Percentiles rank a stretch among this genome's conserved stretches.
Evolutionary conservation across 352 stramenopile species (phyloP).

Genomic region (Globisporangium spiculum): DNA sequence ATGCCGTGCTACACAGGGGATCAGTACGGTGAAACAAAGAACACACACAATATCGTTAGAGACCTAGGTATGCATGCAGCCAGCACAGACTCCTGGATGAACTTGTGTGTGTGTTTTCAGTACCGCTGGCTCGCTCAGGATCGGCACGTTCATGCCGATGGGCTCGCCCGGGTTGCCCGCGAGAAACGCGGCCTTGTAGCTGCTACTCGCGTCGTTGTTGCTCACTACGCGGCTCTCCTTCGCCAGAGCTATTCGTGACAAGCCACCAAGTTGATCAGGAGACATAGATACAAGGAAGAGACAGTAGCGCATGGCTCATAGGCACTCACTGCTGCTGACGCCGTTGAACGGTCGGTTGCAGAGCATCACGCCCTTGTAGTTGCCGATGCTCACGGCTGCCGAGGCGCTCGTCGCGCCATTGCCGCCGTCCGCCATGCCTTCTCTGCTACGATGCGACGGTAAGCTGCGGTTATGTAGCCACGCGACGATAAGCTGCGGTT

Average conservation of each 20-base stretch:
- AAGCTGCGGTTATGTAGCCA: too few species aligned
- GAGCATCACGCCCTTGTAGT: slow-evolving; percentile 96
- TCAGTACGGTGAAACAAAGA: too few species aligned
- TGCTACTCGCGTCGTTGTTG: slow-evolving; percentile 40
- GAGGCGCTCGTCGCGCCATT: slow-evolving; percentile 23
- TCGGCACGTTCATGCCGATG: slow-evolving; percentile 79
- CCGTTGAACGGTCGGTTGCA: slow-evolving; percentile 93
- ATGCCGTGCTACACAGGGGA: slow-evolving; percentile 47
- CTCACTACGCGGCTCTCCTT: slow-evolving; percentile 43
- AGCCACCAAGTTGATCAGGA: not conserved
- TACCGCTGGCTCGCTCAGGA: slow-evolving; percentile 59
- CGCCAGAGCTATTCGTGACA: slow-evolving; percentile 35
- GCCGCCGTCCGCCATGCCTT: slow-evolving; percentile 27
- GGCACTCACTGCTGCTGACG: slow-evolving; percentile 60
- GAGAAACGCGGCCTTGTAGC: slow-evolving; percentile 72
- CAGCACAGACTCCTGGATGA: too few species aligned
- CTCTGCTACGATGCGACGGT: not conserved
- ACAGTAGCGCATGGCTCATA: not conserved
- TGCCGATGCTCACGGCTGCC: slow-evolving; percentile 86
- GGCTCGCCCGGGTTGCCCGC: slow-evolving; percentile 62
- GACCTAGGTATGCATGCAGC: too few species aligned
- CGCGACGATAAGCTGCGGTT: not conserved
- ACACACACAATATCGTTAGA: slow-evolving; percentile 9
- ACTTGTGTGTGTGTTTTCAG: not conserved
- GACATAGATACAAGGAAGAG: not conserved